Conservation (phyloP, 805 yeast genomes). For the Candida insectalens region DNA sequence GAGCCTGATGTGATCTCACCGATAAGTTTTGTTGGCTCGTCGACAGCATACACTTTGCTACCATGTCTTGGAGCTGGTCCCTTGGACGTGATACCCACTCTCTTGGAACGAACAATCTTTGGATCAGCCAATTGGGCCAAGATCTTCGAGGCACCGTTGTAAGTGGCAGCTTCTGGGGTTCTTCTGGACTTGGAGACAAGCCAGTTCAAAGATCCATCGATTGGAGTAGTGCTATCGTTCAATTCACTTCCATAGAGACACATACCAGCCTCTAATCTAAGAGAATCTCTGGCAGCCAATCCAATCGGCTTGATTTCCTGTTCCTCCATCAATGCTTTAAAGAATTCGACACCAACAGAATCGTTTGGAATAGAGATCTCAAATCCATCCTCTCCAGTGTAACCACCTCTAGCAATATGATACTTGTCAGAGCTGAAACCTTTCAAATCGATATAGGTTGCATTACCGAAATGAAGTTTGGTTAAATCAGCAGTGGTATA, state of each 20-base stretch:
- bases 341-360: conserved; percentile 47
- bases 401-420: conserved; percentile 91
- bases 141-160: conserved; percentile 72
- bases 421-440: conserved; percentile 34
- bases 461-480: conserved; percentile 65
- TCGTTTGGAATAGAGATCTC: conserved; percentile 70
- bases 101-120: conserved; percentile 46
- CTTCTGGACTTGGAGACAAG: conserved; percentile 77
- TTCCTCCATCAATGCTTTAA: conserved; percentile 45
- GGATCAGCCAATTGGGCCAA: conserved; percentile 55
- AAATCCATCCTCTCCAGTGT: conserved; percentile 98
- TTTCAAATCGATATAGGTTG: conserved; percentile 36
- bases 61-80: conserved; percentile 95
- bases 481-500: conserved; percentile 51
- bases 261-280: conserved; percentile 96
- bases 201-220: conserved; percentile 88
- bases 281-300: conserved; percentile 94
- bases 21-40: conserved; percentile 42
- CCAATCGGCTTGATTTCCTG: conserved; percentile 76
- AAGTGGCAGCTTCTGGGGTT: conserved; percentile 30
- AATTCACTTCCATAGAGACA: conserved; percentile 94
- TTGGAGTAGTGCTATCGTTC: conserved; percentile 69
- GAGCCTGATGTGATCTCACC: conserved; percentile 51
- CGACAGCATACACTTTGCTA: conserved; percentile 46
- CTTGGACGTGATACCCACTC: conserved; percentile 66